Conservation (phyloP, 169 alveolate species). For the Blepharisma undulans region DNA sequence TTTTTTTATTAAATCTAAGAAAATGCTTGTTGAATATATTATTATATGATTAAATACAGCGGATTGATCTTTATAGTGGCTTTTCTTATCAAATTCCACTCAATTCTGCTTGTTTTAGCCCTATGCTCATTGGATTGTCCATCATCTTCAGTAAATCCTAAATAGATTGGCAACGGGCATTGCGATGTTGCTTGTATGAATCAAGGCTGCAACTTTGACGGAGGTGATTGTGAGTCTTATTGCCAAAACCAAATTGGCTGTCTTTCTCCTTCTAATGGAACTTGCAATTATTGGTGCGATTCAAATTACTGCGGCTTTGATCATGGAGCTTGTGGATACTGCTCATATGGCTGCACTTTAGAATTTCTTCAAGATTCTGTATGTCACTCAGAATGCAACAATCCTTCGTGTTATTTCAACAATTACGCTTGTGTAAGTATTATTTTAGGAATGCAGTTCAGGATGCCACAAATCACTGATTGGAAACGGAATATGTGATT, state of each 20-base stretch:
- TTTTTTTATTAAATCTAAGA: no score
- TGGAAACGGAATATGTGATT: not conserved
- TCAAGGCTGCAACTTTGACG: not conserved
- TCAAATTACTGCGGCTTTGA: not conserved
- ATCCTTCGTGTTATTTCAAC: not conserved
- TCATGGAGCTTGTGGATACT: conserved; percentile 1
- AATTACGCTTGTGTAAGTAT: not conserved
- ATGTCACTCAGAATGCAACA: not conserved
- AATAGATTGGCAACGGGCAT: not conserved
- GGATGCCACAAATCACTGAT: not conserved
- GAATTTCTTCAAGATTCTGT: not conserved
- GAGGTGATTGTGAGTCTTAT: not conserved
- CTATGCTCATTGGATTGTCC: not conserved
- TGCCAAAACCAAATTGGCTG: not conserved
- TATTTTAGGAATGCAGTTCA: not conserved
- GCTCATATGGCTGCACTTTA: not conserved
- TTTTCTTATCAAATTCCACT: no score
- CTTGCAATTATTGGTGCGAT: not conserved
- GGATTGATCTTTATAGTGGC: no score
- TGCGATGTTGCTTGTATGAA: not conserved
- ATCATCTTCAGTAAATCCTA: not conserved
- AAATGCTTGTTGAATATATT: no score
- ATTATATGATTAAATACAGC: no score
- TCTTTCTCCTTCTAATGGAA: not conserved
- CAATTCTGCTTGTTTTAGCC: no score